A percentile compares a stretch with the other conserved stretches of the same genome.
phyloP scores from a whole-genome alignment of 2,329 filamentous ascomycete genomes.

The Calonectria montana region DNA sequence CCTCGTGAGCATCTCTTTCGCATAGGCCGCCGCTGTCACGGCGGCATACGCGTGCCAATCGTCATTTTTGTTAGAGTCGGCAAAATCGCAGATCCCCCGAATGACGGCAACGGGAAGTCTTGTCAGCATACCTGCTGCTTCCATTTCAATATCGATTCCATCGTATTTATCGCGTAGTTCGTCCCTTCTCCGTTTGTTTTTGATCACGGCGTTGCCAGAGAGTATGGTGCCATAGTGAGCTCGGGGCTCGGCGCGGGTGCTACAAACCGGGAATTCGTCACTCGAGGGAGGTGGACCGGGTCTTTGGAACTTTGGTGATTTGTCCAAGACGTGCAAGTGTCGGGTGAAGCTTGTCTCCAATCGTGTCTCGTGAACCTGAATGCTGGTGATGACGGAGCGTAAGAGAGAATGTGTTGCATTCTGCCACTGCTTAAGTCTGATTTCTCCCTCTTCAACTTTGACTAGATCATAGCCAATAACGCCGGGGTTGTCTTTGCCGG shows the following conservation, averaged over 20 bases:
- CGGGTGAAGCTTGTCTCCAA: not conserved
- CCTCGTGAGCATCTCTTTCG: constrained; percentile 1
- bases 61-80: constrained; percentile 7
- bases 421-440: constrained; percentile 9
- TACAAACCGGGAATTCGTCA: not conserved
- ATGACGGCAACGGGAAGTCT: constrained; percentile 2
- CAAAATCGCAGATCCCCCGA: constrained; percentile 8
- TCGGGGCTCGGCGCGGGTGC: not conserved
- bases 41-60: constrained; percentile 7
- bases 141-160: constrained; percentile 10
- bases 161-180: constrained; percentile 1
- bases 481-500: not conserved
- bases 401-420: constrained; percentile 4
- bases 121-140: constrained; percentile 8
- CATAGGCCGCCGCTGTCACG: constrained; percentile 2
- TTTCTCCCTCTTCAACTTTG: constrained; percentile 1
- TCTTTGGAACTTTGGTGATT: not conserved
- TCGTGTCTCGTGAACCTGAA: not conserved
- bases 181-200: not conserved
- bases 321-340: not conserved
- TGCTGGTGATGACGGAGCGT: constrained; percentile 7
- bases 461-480: constrained; percentile 7
- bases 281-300: not conserved
- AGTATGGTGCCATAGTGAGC: constrained; percentile 6
- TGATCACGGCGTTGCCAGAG: constrained; percentile 9